phyloP scores from a whole-genome alignment of 2,329 filamentous ascomycete genomes.

The Fusarium duplospermum region DNA sequence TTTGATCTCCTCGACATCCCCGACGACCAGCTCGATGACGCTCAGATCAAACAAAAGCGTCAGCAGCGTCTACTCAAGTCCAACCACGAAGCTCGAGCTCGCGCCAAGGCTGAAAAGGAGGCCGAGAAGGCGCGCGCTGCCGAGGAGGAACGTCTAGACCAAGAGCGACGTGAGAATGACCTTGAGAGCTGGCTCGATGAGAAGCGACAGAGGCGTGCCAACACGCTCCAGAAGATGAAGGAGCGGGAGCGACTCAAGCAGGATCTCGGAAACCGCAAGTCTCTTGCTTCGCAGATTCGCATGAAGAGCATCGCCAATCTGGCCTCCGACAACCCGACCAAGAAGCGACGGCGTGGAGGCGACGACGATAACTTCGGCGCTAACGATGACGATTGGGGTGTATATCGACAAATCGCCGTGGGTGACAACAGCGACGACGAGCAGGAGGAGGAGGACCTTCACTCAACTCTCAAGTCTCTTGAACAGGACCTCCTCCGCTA shows the following conservation, averaged over 20 bases:
- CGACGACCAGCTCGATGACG: slow-evolving; percentile 93
- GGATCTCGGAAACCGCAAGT: slow-evolving; percentile 96
- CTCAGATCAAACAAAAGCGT: slow-evolving; percentile 89
- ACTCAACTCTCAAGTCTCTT: slow-evolving; percentile 76
- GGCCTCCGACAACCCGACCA: slow-evolving; percentile 85
- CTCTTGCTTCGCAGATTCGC: slow-evolving; percentile 92
- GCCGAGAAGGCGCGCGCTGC: slow-evolving; percentile 86
- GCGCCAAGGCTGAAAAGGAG: slow-evolving; percentile 97
- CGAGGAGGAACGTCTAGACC: slow-evolving; percentile 86
- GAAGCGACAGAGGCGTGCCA: slow-evolving; percentile 77
- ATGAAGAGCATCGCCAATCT: slow-evolving; percentile 99
- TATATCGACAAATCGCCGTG: slow-evolving; percentile 92
- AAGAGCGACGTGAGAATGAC: slow-evolving; percentile 84
- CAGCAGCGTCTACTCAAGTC: slow-evolving; percentile 94
- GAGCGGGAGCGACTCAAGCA: slow-evolving; percentile 93
- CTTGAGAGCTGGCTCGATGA: slow-evolving; percentile 89
- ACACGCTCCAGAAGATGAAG: slow-evolving; percentile 85
- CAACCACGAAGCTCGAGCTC: slow-evolving; percentile 89
- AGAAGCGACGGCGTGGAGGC: slow-evolving; percentile 85
- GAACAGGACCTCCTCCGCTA: slow-evolving; percentile 88
- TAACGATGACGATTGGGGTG: slow-evolving; percentile 97
- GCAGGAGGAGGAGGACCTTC: slow-evolving; percentile 91
- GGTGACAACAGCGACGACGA: slow-evolving; percentile 87
- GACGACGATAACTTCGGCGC: slow-evolving; percentile 98
- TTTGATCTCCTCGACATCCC: slow-evolving; percentile 91